Conservation (phyloP, 257 asterid species). For the Nicotiana sylvestris region DNA sequence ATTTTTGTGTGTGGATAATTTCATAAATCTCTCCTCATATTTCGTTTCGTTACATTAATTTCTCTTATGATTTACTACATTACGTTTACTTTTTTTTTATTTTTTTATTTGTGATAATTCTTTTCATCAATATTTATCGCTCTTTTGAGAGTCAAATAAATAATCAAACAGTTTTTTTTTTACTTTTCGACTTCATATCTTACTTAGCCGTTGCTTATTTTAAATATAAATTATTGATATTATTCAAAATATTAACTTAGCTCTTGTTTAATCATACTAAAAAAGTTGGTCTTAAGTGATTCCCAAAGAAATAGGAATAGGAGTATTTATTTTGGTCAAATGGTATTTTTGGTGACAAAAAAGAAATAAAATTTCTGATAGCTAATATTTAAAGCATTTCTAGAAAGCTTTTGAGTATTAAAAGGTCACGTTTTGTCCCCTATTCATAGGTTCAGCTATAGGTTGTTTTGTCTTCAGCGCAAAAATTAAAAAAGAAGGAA, state of each 20-base stretch:
- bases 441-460: not conserved
- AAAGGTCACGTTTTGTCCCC: slow-evolving; percentile 25
- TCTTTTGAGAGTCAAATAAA: not conserved
- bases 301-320: not conserved
- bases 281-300: not conserved
- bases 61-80: no score
- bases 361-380: not conserved
- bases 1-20: no score
- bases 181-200: no score
- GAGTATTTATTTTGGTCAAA: not conserved
- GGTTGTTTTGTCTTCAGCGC: slow-evolving; percentile 3
- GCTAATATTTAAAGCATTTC: slow-evolving; percentile 6
- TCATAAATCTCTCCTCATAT: no score
- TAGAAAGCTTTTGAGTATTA: slow-evolving; percentile 1
- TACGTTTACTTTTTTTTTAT: no score
- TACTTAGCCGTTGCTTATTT: not conserved
- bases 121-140: not conserved
- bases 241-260: no score
- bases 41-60: no score
- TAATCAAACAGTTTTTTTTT: not conserved
- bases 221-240: not conserved
- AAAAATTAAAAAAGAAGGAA: no score
- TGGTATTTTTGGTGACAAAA: not conserved
- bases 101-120: no score
- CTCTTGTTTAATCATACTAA: not conserved